Evolutionary conservation across 805 yeast genomes (phyloP).

Genomic region (Myxozyma geophila): DNA sequence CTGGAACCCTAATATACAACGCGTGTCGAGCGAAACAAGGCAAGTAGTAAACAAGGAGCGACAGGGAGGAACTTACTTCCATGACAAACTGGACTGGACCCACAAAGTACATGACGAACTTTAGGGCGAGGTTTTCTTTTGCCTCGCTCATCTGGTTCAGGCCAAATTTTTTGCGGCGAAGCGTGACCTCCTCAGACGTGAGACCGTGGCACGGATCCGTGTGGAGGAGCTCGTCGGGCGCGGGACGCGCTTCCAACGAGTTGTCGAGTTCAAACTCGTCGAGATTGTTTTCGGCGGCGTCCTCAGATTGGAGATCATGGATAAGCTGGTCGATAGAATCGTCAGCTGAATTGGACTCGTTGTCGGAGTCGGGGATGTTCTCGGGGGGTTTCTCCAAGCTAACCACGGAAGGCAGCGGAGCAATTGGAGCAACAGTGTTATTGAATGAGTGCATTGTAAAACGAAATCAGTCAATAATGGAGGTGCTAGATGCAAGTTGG

Average conservation of each 20-base stretch:
- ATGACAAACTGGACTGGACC: conserved; percentile 96
- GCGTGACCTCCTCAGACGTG: conserved; percentile 71
- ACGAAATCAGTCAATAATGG: too few species aligned
- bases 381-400: not conserved
- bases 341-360: not conserved
- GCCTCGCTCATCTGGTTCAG: conserved; percentile 89
- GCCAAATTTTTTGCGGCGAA: conserved; percentile 89
- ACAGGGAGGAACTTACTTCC: conserved; percentile 52
- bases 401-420: too few species aligned
- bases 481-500: too few species aligned
- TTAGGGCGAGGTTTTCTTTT: conserved; percentile 71
- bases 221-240: conserved; percentile 78
- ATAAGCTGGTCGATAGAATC: not conserved
- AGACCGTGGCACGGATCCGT: conserved; percentile 81
- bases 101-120: conserved; percentile 82
- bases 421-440: too few species aligned
- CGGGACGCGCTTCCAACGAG: conserved; percentile 57
- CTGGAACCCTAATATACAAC: not conserved
- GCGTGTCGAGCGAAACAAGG: conserved; percentile 1
- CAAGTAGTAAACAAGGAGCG: not conserved
- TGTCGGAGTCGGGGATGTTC: not conserved
- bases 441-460: too few species aligned
- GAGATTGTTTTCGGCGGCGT: not conserved
- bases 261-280: conserved; percentile 61
- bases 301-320: not conserved